Evolutionary conservation across 2,329 filamentous ascomycete species (phyloP), one percentile per base, ranked within the genome.

Genomic region (Fusarium acutatum): DNA sequence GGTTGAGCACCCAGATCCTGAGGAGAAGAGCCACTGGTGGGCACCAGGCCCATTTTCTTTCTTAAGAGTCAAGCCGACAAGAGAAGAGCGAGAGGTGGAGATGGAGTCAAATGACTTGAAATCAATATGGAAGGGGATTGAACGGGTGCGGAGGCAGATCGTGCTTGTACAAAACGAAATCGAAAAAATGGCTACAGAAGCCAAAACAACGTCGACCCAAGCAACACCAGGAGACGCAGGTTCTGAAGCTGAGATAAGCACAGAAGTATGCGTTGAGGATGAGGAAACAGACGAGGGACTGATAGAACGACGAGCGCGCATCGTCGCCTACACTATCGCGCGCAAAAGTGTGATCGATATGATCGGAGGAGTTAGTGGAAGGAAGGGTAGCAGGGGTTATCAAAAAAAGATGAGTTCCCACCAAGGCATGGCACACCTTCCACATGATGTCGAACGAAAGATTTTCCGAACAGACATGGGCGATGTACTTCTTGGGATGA

Each of bases 1-100:
- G 5, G 82, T 90, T 18, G 77, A 82, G 2, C 86, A 92, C 62
- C 90, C 91, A 2, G 82, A 85, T 65, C 90, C 91, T 1, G 81
- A 85, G 15, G 89, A 80, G 0, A 77, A 79, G 0, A 75, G 82
- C 5, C 83, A 86, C 0, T 93, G 89, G 88, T 88, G 87, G 79
- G 83, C 90, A 22, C 91, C 91, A 0, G 83, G 81, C 14, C 83
- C 82, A 43, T 71, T 85, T 20, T 71, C 80, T 6, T 79, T 82
- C 47, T 70, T 77, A 13, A 57, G 62, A n/a, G 62, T 76, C 53
- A 69, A 80, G 56, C 61, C 76, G 26, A 49, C 37, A 12, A 32
- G 37, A 66, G 41, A 37, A 32, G 26, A 43, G 24, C 24, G 30
- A 64, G 32, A 37, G 2, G 6, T 54, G 24, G 50, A 40, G 15